Base-by-base conservation (phyloP, 306 rosid genomes). In the Trifolium dubium region DNA sequence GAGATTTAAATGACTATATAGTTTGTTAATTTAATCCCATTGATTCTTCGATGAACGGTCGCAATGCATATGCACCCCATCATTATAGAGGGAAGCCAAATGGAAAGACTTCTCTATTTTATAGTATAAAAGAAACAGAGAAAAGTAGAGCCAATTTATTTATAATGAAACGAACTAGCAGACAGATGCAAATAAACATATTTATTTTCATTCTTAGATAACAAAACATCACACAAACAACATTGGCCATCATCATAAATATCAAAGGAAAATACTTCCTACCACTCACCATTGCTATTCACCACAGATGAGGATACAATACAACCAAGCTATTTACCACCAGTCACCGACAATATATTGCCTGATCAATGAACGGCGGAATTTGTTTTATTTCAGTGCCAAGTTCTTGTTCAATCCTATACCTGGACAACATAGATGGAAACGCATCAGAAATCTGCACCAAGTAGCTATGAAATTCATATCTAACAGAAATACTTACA, bases 301-400 rank as follows among this genome's bases (percentile, higher is more conserved):
- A 63, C 83, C 86, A 77, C 69, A 53, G 77, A 41, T 61, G 81
- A n/a, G 65, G 71, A 41, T n/a, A 70, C 71, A 73, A 41, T n/a
- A 72, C 71, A 82, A 67, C 72, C 72, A 67, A 49, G 82, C 76
- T 59, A 46, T 73, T 65, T 77, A 77, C 67, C 88, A 78, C 84
- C 63, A 35, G 17, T 88, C 85, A 95, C 82, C 83, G 90, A 88
- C 98, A 95, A 83, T 95, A 95, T 66, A 95, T 92, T 73, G 93
- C 99, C 90, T 95, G 99, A 78, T 95, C 99, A 72, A 95, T 95
- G 80, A 90, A 92, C 6, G 98, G 99, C 0, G 97, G 99, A 77
- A 92, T 94, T 83, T 94, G 97, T 83, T 94, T 89, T 47, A 92
- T 94, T 92, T 94, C 96, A 13, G 97, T 92, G 58, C 97, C 99